A percentile compares a stretch with the other conserved stretches of the same genome.
Evolutionary conservation across 352 stramenopile genomes (phyloP).

Genomic region (Elongisporangium prolatum): DNA sequence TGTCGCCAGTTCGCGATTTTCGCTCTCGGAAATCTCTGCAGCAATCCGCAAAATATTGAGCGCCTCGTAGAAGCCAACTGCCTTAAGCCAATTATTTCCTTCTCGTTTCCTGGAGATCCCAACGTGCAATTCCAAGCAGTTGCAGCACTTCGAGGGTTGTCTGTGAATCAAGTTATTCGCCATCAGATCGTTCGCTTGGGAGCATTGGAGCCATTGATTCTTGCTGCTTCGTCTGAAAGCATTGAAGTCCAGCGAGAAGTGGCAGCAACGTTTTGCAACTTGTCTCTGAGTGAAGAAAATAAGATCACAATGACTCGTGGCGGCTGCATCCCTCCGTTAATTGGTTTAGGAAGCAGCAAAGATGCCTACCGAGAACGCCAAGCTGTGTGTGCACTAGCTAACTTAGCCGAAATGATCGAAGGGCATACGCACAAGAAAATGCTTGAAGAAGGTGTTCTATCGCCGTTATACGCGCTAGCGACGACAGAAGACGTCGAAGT

Average conservation of each 20-base stretch:
- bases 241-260: slow-evolving; percentile 96
- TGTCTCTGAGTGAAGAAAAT: slow-evolving; percentile 95
- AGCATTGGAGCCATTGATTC: slow-evolving; percentile 93
- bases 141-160: slow-evolving; percentile 89
- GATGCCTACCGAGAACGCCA: slow-evolving; percentile 92
- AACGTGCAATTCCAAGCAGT: slow-evolving; percentile 98
- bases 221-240: slow-evolving; percentile 85
- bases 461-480: slow-evolving; percentile 85
- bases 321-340: slow-evolving; percentile 90
- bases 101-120: slow-evolving; percentile 89
- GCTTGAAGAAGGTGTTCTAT: slow-evolving; percentile 90
- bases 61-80: slow-evolving; percentile 83
- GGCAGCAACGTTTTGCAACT: slow-evolving; percentile 92
- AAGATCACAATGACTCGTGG: slow-evolving; percentile 94
- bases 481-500: slow-evolving; percentile 81
- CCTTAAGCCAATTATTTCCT: slow-evolving; percentile 92
- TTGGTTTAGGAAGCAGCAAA: slow-evolving; percentile 81
- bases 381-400: slow-evolving; percentile 90
- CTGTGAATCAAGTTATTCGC: slow-evolving; percentile 86
- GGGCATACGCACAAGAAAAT: slow-evolving; percentile 94
- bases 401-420: slow-evolving; percentile 95
- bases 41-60: slow-evolving; percentile 89
- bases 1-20: slow-evolving; percentile 96
- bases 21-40: slow-evolving; percentile 93
- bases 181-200: slow-evolving; percentile 90